These are phyloP conservation scores for Citrullus colocynthis DNA, from an alignment of 306 rosid species.

Conservation along the genomic window DNA sequence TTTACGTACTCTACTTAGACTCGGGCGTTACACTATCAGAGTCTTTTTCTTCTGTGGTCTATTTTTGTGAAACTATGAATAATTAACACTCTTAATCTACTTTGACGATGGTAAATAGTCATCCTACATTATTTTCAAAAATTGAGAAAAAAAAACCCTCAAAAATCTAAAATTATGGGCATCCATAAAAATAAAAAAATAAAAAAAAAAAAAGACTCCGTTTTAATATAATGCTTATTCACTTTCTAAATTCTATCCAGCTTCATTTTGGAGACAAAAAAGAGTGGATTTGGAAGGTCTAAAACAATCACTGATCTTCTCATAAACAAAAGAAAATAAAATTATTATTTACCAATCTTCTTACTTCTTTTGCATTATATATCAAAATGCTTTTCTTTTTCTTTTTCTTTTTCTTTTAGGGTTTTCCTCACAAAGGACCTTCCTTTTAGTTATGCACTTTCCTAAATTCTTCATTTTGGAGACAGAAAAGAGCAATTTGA, in stretches of 20 bases:
- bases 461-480: neutral
- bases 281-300: neutral
- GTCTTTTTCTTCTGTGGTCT: no score
- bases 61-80: no score
- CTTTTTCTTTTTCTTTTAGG: neutral
- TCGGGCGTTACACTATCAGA: no score
- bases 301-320: neutral
- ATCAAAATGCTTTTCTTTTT: no score
- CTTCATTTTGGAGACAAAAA: neutral
- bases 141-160: no score
- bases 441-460: neutral
- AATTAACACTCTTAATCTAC: no score
- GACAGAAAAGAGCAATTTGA: neutral
- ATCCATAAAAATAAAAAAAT: no score
- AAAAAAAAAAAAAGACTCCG: neutral
- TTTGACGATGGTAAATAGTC: no score
- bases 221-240: neutral
- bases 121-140: no score
- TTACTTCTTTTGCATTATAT: neutral
- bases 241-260: neutral
- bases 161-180: no score
- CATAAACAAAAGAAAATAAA: neutral
- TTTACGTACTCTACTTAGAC: no score
- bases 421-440: neutral
- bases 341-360: neutral